Conservation (phyloP, 768 basidiomycete species). For the Boletus rex-veris region DNA sequence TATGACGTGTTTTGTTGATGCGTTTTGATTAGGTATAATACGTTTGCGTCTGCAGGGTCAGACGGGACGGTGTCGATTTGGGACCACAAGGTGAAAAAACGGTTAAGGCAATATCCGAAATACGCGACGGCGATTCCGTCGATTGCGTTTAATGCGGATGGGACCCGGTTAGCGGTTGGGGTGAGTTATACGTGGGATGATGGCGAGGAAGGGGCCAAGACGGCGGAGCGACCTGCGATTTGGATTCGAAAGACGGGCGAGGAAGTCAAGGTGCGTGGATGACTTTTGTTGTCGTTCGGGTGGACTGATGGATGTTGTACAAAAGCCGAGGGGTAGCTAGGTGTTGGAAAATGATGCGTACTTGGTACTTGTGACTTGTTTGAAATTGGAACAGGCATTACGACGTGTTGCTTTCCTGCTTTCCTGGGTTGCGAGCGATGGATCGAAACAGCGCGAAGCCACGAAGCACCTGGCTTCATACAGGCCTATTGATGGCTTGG, state of each 20-base stretch:
- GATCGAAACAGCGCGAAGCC: no score
- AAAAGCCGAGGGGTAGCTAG: slow-evolving; percentile 23
- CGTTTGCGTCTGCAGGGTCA: slow-evolving; percentile 93
- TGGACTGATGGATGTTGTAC: background rate
- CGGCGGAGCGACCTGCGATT: slow-evolving; percentile 58
- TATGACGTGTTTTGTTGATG: no score
- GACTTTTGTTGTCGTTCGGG: no score
- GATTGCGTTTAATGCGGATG: slow-evolving; percentile 80
- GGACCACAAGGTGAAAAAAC: slow-evolving; percentile 97
- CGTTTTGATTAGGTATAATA: slow-evolving; percentile 61
- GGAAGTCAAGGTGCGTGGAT: slow-evolving; percentile 65
- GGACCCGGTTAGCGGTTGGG: slow-evolving; percentile 77
- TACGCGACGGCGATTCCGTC: slow-evolving; percentile 73
- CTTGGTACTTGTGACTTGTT: no score
- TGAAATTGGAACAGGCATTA: no score
- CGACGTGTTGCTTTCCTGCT: no score
- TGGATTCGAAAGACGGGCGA: slow-evolving; percentile 65
- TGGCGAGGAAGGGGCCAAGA: slow-evolving; percentile 68
- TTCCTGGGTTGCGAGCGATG: no score
- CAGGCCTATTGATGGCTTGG: no score
- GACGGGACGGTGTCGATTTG: slow-evolving; percentile 94
- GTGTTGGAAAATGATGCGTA: background rate
- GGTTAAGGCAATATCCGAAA: slow-evolving; percentile 85
- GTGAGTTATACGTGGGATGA: slow-evolving; percentile 91
- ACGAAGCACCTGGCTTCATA: no score